Percentiles rank a stretch among this genome's conserved stretches.
Evolutionary conservation across 2,329 filamentous ascomycete genomes (phyloP).

Genomic region (Clonostachys rhizophaga): DNA sequence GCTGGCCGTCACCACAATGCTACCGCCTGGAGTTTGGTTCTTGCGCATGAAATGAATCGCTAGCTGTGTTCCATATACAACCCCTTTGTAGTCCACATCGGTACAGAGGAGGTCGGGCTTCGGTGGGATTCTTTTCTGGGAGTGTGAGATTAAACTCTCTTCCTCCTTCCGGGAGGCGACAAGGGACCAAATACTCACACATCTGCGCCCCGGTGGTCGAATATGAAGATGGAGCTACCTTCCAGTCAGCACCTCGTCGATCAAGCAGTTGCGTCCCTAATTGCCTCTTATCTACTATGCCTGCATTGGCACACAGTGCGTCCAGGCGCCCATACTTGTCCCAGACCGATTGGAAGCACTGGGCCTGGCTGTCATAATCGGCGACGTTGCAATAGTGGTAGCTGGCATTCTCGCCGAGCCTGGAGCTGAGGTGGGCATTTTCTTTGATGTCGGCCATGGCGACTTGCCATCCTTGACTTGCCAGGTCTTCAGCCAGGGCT

Average conservation of each 20-base stretch:
- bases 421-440: conserved; percentile 17
- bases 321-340: conserved; percentile 38
- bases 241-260: neutral
- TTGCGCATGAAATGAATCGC: conserved; percentile 49
- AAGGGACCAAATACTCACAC: conserved; percentile 1
- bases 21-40: conserved; percentile 34
- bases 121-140: conserved; percentile 23
- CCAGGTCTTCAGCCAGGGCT: conserved; percentile 25
- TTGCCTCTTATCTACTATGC: conserved; percentile 32
- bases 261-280: neutral
- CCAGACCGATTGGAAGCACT: conserved; percentile 34
- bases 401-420: conserved; percentile 26
- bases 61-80: conserved; percentile 42
- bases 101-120: conserved; percentile 37
- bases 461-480: conserved; percentile 18
- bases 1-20: conserved; percentile 36
- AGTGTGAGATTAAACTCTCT: neutral
- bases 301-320: conserved; percentile 42
- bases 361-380: conserved; percentile 36
- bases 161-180: neutral
- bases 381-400: conserved; percentile 39
- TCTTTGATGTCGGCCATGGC: conserved; percentile 30
- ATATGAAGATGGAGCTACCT: conserved; percentile 34
- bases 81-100: conserved; percentile 44
- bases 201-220: conserved; percentile 8